Conservation (phyloP, 2,329 filamentous ascomycete genomes). For the Cryphonectria carpinicola region DNA sequence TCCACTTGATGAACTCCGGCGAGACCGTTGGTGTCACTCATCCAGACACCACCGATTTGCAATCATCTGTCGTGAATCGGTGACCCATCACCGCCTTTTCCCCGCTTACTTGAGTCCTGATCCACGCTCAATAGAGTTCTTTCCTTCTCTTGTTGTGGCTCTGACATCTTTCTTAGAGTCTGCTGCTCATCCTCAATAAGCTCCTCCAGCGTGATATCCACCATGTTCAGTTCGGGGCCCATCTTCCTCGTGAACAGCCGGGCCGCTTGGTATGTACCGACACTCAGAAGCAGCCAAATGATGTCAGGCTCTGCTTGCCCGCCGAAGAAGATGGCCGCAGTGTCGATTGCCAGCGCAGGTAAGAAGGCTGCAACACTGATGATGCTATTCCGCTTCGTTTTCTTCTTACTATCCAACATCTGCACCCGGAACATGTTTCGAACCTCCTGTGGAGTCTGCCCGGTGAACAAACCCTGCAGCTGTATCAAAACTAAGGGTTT, state of each 20-base stretch:
- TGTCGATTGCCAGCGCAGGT: constrained; percentile 14
- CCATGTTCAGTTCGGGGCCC: constrained; percentile 19
- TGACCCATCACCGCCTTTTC: neutral
- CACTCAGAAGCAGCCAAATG: constrained; percentile 16
- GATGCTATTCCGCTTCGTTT: constrained; percentile 13
- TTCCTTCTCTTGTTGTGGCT: constrained; percentile 2
- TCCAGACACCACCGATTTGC: neutral
- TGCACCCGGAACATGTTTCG: constrained; percentile 18
- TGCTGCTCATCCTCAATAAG: constrained; percentile 15
- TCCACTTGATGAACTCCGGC: neutral
- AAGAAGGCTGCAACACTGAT: constrained; percentile 14
- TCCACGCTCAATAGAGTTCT: constrained; percentile 1
- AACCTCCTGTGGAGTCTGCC: constrained; percentile 18
- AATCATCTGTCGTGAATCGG: neutral
- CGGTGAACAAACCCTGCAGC: constrained; percentile 13
- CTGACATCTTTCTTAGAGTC: neutral
- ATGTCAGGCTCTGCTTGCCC: constrained; percentile 17
- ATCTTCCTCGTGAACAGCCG: constrained; percentile 19
- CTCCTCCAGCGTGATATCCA: constrained; percentile 10
- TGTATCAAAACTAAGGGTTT: constrained; percentile 23
- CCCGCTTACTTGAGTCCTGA: neutral
- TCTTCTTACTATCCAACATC: constrained; percentile 9
- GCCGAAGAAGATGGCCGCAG: constrained; percentile 9
- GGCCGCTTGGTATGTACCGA: constrained; percentile 9
- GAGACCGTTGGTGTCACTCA: neutral